A percentile compares a stretch with the other conserved stretches of the same genome.
phyloP scores from a whole-genome alignment of 2,329 filamentous ascomycete genomes.

The Xylaria sp. region DNA sequence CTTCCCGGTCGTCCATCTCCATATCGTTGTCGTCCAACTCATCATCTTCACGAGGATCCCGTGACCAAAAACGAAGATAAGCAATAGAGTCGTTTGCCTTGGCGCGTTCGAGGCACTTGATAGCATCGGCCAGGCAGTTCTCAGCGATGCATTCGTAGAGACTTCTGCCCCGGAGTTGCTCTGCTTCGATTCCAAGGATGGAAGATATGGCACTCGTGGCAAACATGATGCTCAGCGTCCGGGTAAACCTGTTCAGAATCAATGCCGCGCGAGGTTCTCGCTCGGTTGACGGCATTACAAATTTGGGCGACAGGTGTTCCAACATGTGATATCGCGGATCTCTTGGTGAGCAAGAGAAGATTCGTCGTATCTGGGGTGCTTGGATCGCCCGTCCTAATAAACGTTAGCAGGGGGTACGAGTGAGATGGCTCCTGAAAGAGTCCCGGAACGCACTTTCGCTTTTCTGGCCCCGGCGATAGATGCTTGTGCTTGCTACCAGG shows the following conservation, averaged over 20 bases:
- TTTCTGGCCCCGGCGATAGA: conserved; percentile 63
- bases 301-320: conserved; percentile 77
- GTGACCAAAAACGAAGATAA: conserved; percentile 79
- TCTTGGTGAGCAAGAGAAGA: conserved; percentile 75
- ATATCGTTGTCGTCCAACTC: conserved; percentile 38
- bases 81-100: conserved; percentile 90
- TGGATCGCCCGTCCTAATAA: conserved; percentile 65
- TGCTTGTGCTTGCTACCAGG: conserved; percentile 75
- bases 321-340: conserved; percentile 89
- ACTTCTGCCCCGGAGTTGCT: conserved; percentile 66
- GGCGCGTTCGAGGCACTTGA: conserved; percentile 74
- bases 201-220: conserved; percentile 69
- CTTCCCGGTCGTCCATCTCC: conserved; percentile 43
- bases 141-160: conserved; percentile 85
- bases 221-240: conserved; percentile 80
- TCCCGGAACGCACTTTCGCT: conserved; percentile 62
- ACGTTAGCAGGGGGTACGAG: conserved; percentile 4
- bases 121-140: conserved; percentile 69
- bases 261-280: conserved; percentile 79
- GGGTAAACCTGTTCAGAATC: conserved; percentile 80
- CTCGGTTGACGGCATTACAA: conserved; percentile 56
- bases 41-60: conserved; percentile 61
- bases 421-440: conserved; percentile 3
- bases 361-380: conserved; percentile 69
- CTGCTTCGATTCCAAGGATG: conserved; percentile 68